Percentiles rank a stretch among this genome's conserved stretches.
Evolutionary conservation across 164 flowering plant genomes (phyloP).

Genomic region (Hamamelis virginiana): DNA sequence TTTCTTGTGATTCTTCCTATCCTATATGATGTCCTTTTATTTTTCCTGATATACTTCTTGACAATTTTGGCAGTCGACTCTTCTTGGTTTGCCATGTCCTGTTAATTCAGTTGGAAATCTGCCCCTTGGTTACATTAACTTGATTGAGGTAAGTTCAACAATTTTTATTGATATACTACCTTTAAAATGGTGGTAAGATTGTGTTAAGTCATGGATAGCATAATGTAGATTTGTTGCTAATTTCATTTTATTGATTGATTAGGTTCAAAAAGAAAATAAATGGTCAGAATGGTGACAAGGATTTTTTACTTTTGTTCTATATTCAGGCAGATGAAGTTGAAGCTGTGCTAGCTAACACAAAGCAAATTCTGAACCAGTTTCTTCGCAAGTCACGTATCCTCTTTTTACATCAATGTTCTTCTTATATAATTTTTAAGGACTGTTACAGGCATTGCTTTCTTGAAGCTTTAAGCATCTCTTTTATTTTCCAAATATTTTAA

Average conservation of each 20-base stretch:
- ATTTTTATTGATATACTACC: not conserved
- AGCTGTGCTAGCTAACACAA: conserved; percentile 85
- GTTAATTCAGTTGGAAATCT: conserved; percentile 91
- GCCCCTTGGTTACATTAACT: conserved; percentile 67
- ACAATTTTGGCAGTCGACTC: conserved; percentile 69
- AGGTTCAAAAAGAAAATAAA: not conserved
- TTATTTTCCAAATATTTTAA: too few relatives aligned
- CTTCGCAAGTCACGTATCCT: conserved; percentile 96
- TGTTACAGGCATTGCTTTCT: conserved; percentile 5
- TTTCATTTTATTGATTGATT: conserved; percentile 11
- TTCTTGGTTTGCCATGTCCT: conserved; percentile 90
- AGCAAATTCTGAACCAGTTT: conserved; percentile 86
- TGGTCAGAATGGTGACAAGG: not conserved
- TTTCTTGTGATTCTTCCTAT: conserved; percentile 5
- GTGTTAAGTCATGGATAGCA: not conserved
- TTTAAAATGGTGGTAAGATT: not conserved
- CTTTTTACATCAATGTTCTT: conserved; percentile 1
- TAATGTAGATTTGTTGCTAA: not conserved
- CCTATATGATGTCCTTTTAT: not conserved
- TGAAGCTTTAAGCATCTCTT: not conserved
- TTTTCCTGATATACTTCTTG: conserved; percentile 22
- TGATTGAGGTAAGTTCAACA: conserved; percentile 56
- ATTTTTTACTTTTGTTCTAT: conserved; percentile 6
- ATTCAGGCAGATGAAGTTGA: conserved; percentile 83
- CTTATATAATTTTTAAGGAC: not conserved